Conservation (phyloP, 495 filamentous ascomycete species). For the Hypoxylon crocopeplum region DNA sequence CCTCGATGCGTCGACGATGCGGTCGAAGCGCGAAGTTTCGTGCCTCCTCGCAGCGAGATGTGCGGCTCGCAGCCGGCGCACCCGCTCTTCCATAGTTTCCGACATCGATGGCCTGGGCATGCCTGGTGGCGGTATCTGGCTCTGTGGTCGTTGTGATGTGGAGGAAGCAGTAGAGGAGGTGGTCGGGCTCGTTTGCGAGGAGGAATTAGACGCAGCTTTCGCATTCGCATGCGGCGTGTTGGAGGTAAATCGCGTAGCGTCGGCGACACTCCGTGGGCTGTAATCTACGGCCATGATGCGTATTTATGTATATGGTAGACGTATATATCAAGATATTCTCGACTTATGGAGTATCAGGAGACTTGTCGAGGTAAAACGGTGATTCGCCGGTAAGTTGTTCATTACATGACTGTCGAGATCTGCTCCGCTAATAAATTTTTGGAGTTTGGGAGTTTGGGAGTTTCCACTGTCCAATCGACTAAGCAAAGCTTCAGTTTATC, state of each 20-base stretch:
- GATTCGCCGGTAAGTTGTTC: background rate
- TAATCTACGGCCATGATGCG: constrained; percentile 22
- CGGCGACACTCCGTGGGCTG: constrained; percentile 86
- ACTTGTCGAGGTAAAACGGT: background rate
- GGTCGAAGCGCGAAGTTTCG: constrained; percentile 71
- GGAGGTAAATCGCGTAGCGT: constrained; percentile 95
- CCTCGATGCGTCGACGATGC: constrained; percentile 69
- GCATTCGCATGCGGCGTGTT: constrained; percentile 87
- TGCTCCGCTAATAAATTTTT: constrained; percentile 26
- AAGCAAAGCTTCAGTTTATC: constrained; percentile 1
- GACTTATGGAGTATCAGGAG: background rate
- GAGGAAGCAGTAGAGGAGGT: constrained; percentile 30
- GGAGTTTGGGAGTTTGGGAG: constrained; percentile 3
- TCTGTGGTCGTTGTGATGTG: constrained; percentile 32
- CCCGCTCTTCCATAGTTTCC: constrained; percentile 91
- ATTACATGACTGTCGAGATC: too few relatives aligned
- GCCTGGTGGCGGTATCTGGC: constrained; percentile 70
- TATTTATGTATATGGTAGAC: background rate
- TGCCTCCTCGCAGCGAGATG: constrained; percentile 72
- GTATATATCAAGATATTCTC: background rate
- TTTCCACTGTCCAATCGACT: constrained; percentile 13
- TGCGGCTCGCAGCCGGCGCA: constrained; percentile 82
- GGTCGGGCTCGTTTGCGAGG: constrained; percentile 40
- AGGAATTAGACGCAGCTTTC: constrained; percentile 53
- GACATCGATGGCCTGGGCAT: constrained; percentile 43